Base-by-base conservation (phyloP, 129 eudicot species). In the Chrysanthemum makinoi region DNA sequence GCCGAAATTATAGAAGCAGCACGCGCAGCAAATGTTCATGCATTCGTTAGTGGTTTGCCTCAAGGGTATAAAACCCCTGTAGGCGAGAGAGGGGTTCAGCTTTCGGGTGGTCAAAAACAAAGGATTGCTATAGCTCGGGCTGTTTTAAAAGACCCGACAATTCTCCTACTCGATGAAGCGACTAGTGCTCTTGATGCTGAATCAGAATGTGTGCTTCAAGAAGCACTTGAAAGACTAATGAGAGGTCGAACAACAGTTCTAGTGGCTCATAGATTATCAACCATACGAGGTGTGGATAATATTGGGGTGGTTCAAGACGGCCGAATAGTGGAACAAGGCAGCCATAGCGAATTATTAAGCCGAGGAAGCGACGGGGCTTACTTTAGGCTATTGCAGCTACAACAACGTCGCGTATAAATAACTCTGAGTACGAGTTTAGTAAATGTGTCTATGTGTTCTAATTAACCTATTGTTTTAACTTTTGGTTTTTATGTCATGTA, bases 71-170 rank as follows among this genome's bases (percentile, higher is more conserved):
- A 90, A 59, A 89, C 97, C 30, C 80, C 91, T 6, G 97, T 94
- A 2, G 98, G 98, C 0, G 97, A 94, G 49, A 52, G 95, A 52
- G 98, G 98, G 1, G 98, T 92, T 5, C 96, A 89, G 58, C 92
- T 93, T 24, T 93, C 98, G 0, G 98, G 98, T 0, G 98, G 98
- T n/a, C 98, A 93, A 71, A 92, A 89, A 62, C 98, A 93, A 77
- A 73, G 98, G 16, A 87, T 93, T 9, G 98, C 98, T 0, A 93
- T 93, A 18, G 98, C 98, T 5, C 87, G 98, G 5, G 96, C 98
- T 0, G 90, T 93, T 70, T 77, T 93, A 0, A 93, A 93, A 80
- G 85, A 93, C 73, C 98, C 98, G 0, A 64, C 92, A 2, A 93
- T 93, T 10, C 90, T 93, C 1, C 63, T 93, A 44, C 80, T 93